Percentiles rank a stretch among this genome's conserved stretches.
These are phyloP conservation scores for Annulohypoxylon bovei DNA, from an alignment of 495 filamentous ascomycete genomes.

Conservation along the genomic window DNA sequence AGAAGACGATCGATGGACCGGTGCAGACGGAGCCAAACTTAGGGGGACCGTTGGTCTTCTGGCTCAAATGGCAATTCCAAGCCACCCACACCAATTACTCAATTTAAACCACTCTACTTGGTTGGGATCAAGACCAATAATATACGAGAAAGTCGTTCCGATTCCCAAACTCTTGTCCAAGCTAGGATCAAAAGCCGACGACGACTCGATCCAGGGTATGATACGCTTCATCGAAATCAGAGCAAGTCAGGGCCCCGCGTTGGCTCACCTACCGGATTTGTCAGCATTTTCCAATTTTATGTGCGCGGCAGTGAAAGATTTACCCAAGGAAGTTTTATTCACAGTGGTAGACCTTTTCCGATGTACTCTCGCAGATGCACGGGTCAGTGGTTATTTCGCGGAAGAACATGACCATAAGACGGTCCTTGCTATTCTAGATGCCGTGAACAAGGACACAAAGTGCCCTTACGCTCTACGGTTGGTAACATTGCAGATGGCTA, in stretches of 20 bases:
- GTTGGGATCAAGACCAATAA: conserved; percentile 69
- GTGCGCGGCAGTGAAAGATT: conserved; percentile 56
- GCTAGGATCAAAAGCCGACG: conserved; percentile 64
- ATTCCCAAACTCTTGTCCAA: conserved; percentile 85
- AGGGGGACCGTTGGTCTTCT: conserved; percentile 77
- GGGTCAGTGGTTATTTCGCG: conserved; percentile 88
- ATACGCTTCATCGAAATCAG: conserved; percentile 71
- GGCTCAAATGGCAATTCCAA: conserved; percentile 77
- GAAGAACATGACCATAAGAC: conserved; percentile 74
- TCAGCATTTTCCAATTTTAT: conserved; percentile 64
- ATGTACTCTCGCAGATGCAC: conserved; percentile 76
- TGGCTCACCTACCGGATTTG: conserved; percentile 70
- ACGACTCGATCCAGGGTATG: conserved; percentile 65
- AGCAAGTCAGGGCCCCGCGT: conserved; percentile 61
- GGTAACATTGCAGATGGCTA: conserved; percentile 72
- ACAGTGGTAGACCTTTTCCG: conserved; percentile 85
- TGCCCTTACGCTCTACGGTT: conserved; percentile 85
- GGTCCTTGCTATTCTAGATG: conserved; percentile 69
- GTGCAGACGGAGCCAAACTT: conserved; percentile 74
- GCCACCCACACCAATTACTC: conserved; percentile 78
- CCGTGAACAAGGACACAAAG: conserved; percentile 58
- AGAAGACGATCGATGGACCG: conserved; percentile 82
- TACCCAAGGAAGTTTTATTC: conserved; percentile 71
- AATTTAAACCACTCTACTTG: conserved; percentile 74
- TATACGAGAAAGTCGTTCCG: conserved; percentile 83